Percentiles rank a stretch among this genome's conserved stretches.
phyloP scores from a whole-genome alignment of 192 early-diverging fungal species.

The Mortierella alpina region DNA sequence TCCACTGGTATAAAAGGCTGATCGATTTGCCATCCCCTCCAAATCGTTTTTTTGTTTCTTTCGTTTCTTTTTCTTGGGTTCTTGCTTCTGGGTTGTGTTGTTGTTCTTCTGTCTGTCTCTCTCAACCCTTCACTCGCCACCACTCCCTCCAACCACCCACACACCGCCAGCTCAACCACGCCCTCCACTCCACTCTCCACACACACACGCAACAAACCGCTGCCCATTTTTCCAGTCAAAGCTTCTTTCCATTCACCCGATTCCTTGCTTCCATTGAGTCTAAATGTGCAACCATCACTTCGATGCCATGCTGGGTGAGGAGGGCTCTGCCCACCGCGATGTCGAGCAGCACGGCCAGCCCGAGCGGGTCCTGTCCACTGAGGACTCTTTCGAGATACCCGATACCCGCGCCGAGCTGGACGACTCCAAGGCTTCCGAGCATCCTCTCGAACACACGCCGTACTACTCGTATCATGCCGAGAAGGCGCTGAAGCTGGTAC shows the following conservation, averaged over 20 bases:
- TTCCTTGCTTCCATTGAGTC: not conserved
- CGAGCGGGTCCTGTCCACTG: slow-evolving; percentile 12
- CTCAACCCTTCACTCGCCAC: slow-evolving; percentile 5
- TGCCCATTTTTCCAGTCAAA: slow-evolving; percentile 9
- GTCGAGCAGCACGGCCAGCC: slow-evolving; percentile 18
- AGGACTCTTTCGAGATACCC: slow-evolving; percentile 47
- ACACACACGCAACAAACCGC: not conserved
- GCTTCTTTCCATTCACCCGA: not conserved
- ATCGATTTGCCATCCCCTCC: slow-evolving; percentile 10
- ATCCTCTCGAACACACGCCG: slow-evolving; percentile 42
- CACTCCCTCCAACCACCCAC: not conserved
- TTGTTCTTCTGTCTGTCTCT: slow-evolving; percentile 7
- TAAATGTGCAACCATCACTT: slow-evolving; percentile 52
- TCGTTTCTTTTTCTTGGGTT: slow-evolving; percentile 21
- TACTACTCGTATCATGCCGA: slow-evolving; percentile 50
- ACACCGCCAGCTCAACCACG: not conserved
- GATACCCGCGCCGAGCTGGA: slow-evolving; percentile 38
- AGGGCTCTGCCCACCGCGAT: slow-evolving; percentile 4
- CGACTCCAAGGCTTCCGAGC: slow-evolving; percentile 23
- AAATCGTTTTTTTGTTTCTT: slow-evolving; percentile 29
- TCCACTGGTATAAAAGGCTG: slow-evolving; percentile 20
- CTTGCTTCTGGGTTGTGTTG: slow-evolving; percentile 13
- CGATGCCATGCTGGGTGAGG: slow-evolving; percentile 30
- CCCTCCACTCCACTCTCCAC: slow-evolving; percentile 6
- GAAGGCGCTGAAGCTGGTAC: slow-evolving; percentile 50